Percentiles rank a stretch among this genome's conserved stretches.
These are phyloP conservation scores for Umbellularia californica DNA, from an alignment of 164 flowering plant genomes.

Conservation along the genomic window DNA sequence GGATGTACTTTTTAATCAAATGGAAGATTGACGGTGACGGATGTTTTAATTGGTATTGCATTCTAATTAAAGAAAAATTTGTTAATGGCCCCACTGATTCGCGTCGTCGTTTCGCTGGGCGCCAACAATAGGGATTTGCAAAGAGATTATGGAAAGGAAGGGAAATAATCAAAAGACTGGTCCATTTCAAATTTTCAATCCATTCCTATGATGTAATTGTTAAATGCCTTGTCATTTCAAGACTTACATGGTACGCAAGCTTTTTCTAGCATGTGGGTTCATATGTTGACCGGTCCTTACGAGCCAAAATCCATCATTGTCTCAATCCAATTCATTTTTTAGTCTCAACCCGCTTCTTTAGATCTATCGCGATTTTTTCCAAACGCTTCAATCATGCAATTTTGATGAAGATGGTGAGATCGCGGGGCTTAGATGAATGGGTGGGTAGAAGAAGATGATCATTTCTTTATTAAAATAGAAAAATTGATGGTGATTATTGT, in stretches of 20 bases:
- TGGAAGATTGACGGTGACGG: background rate
- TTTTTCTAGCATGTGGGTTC: too few relatives aligned
- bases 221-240: background rate
- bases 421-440: too few relatives aligned
- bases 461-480: too few relatives aligned
- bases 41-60: background rate
- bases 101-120: background rate
- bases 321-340: too few relatives aligned
- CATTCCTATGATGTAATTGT: background rate
- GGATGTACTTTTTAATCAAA: background rate
- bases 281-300: too few relatives aligned
- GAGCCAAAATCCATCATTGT: too few relatives aligned
- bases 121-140: background rate
- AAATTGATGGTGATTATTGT: too few relatives aligned
- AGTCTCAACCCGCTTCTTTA: too few relatives aligned
- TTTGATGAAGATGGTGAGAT: too few relatives aligned
- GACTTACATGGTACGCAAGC: background rate
- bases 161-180: background rate
- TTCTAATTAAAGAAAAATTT: background rate
- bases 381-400: too few relatives aligned
- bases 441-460: too few relatives aligned
- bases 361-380: too few relatives aligned
- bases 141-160: background rate
- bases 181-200: slow-evolving; percentile 3
- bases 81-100: background rate